A percentile compares a stretch with the other conserved stretches of the same genome.
Conservation (phyloP, 495 filamentous ascomycete genomes). For the Penicillium atrosanguineum region DNA sequence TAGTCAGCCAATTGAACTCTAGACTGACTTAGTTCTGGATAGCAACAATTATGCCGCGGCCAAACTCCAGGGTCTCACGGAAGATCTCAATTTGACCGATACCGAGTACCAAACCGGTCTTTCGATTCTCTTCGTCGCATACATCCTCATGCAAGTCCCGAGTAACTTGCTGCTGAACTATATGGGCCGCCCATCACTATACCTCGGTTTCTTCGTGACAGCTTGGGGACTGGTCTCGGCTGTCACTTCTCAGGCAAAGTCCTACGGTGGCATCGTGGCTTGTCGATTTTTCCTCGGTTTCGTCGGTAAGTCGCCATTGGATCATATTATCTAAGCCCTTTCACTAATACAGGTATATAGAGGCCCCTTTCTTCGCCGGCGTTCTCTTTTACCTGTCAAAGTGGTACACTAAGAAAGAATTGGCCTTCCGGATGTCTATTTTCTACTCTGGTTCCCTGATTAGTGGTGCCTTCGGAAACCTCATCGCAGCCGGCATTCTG, state of each 20-base stretch:
- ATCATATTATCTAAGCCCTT: not conserved
- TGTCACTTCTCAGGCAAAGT: conserved; percentile 50
- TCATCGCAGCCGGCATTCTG: conserved; percentile 57
- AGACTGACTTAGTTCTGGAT: conserved; percentile 7
- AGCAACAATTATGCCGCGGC: conserved; percentile 58
- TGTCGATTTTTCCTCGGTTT: conserved; percentile 53
- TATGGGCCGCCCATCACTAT: conserved; percentile 48
- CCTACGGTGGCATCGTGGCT: conserved; percentile 52
- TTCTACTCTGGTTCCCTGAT: conserved; percentile 67
- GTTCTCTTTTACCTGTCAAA: conserved; percentile 56
- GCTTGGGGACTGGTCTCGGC: conserved; percentile 54
- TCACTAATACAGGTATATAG: conserved; percentile 21
- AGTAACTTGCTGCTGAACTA: conserved; percentile 62
- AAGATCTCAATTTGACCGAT: conserved; percentile 39
- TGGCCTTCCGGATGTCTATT: conserved; percentile 57
- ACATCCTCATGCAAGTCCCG: conserved; percentile 55
- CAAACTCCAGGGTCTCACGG: conserved; percentile 50
- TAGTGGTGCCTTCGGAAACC: conserved; percentile 62
- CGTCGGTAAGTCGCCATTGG: conserved; percentile 27
- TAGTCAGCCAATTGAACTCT: not conserved
- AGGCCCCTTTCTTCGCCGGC: conserved; percentile 51
- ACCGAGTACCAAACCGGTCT: conserved; percentile 48
- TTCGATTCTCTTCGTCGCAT: conserved; percentile 53
- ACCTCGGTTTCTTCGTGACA: conserved; percentile 49
- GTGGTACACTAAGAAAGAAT: conserved; percentile 59